A percentile compares a stretch with the other conserved stretches of the same genome.
Conservation (phyloP, 2,329 filamentous ascomycete genomes). For the Aspergillus brunneoviolaceus region DNA sequence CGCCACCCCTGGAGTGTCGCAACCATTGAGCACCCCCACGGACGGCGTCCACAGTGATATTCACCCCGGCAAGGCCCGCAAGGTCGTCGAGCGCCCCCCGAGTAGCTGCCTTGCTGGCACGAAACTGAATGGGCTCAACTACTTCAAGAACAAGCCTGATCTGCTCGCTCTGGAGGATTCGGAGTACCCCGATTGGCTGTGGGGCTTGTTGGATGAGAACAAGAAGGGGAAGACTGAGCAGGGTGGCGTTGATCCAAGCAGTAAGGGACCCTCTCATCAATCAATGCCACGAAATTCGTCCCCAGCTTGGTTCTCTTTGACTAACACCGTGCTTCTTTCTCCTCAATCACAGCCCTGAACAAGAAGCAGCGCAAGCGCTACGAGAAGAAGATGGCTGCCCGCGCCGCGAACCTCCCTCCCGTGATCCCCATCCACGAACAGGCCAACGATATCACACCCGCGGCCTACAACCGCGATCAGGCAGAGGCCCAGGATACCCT, state of each 20-base stretch:
- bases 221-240: constrained; percentile 32
- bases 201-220: constrained; percentile 43
- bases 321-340: not conserved
- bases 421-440: constrained; percentile 48
- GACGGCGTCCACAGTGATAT: constrained; percentile 31
- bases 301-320: not conserved
- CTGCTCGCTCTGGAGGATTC: constrained; percentile 47
- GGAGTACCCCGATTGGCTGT: constrained; percentile 52
- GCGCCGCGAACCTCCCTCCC: constrained; percentile 38
- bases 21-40: constrained; percentile 40
- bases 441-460: constrained; percentile 45
- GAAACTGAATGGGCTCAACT: constrained; percentile 44
- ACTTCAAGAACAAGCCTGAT: constrained; percentile 49
- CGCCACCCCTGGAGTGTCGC: constrained; percentile 41
- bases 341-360: constrained; percentile 39
- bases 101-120: constrained; percentile 44
- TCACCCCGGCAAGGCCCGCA: constrained; percentile 28
- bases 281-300: not conserved
- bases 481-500: constrained; percentile 25
- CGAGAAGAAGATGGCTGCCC: constrained; percentile 48
- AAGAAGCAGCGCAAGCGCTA: constrained; percentile 49
- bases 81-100: constrained; percentile 29
- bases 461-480: constrained; percentile 32
- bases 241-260: constrained; percentile 41
- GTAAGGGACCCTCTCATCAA: constrained; percentile 28